Base-by-base conservation (phyloP, 768 basidiomycete genomes). In the Podaxis carcinomalis region DNA sequence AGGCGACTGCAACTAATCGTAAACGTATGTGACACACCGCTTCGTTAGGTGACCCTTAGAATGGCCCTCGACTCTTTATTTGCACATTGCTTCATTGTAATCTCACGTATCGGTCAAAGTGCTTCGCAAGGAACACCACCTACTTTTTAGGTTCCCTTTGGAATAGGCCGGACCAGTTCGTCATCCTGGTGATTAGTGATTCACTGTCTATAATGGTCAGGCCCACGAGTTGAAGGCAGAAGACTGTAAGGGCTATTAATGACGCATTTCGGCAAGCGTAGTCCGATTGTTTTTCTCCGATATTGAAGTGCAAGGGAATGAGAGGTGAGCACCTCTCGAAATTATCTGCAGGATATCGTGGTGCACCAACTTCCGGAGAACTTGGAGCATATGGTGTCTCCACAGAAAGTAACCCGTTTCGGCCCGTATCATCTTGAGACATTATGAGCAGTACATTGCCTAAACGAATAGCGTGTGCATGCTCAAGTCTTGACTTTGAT, bases 131-230 rank as follows among this genome's bases (percentile, higher is more conserved):
- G 47, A 44, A 36, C 62, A 42, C 40, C 39, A 55, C 35, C 10
- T 44, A 55, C 42, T 23, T 28, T 14, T 44, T 19, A 16, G 7
- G 5, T 21, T 55, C 25, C n/a, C 23, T 27, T 37, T 27, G 9
- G 54, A 27, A n/a, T 25, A 16, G 14, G 5, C 11, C 78, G 81
- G 79, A 81, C 56, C 52, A 56, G 37, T 50, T 53, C 53, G 51
- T 55, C 23, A 50, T 23, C 39, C 25, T 52, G n/a, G 21, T 11
- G 13, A 6, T 59, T 7, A 5, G 16, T 9, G 1, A 23, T 21
- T n/a, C 37, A 23, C 36, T 56, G n/a, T 42, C 51, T 47, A 11
- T 55, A 32, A 36, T 40, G 23, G 16, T 16, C 35, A 27, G 10
- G 16, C 23, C 19, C 47, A 27, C 47, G 27, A 23, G 37, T 40